Evolutionary conservation across 257 asterid genomes (phyloP).

Genomic region (Lycium barbarum): DNA sequence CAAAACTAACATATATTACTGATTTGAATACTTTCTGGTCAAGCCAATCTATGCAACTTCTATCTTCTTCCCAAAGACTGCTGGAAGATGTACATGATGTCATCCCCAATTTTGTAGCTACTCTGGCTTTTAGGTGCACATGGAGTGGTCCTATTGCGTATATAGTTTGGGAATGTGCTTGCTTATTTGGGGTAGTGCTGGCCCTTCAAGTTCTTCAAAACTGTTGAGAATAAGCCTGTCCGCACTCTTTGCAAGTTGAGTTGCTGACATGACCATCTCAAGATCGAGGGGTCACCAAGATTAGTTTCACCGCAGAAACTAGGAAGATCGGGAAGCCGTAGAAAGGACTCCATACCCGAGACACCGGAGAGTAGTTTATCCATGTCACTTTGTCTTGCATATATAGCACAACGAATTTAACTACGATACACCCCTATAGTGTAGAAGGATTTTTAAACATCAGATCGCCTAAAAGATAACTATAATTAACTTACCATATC

Average conservation of each 20-base stretch:
- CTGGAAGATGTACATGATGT: not conserved
- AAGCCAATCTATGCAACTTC: slow-evolving; percentile 32
- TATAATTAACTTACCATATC: not conserved
- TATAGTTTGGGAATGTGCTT: slow-evolving; percentile 31
- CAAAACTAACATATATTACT: slow-evolving; percentile 37
- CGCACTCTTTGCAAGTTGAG: slow-evolving; percentile 34
- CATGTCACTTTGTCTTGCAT: slow-evolving; percentile 39
- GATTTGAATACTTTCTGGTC: slow-evolving; percentile 36
- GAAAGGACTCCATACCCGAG: slow-evolving; percentile 34
- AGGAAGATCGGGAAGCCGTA: slow-evolving; percentile 42
- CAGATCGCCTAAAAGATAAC: not conserved
- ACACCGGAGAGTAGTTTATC: slow-evolving; percentile 32
- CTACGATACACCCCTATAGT: not conserved
- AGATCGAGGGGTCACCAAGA: slow-evolving; percentile 2
- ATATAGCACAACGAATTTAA: not conserved
- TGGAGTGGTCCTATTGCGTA: slow-evolving; percentile 49
- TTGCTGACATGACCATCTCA: slow-evolving; percentile 29
- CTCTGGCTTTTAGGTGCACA: slow-evolving; percentile 30
- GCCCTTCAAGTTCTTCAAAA: slow-evolving; percentile 45
- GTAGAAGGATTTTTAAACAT: not conserved
- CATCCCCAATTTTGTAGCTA: slow-evolving; percentile 1
- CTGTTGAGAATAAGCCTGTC: slow-evolving; percentile 46
- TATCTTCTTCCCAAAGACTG: slow-evolving; percentile 28
- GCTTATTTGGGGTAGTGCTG: slow-evolving; percentile 38
- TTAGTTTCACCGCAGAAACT: slow-evolving; percentile 37